These are phyloP conservation scores for Dillenia suffruticosa DNA, from an alignment of 164 flowering plant species.

Conservation along the genomic window DNA sequence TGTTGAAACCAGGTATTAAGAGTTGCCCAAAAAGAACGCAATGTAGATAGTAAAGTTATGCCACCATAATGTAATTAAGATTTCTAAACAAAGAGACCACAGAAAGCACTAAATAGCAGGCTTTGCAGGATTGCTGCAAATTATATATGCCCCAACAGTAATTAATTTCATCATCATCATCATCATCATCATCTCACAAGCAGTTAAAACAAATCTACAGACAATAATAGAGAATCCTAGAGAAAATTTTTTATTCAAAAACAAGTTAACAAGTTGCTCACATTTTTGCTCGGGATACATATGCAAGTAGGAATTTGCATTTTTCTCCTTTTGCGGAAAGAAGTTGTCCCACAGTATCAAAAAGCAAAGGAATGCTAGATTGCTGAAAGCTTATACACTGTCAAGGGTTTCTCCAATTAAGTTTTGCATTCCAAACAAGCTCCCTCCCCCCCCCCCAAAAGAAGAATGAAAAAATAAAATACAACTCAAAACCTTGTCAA, in stretches of 20 bases:
- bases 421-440: not conserved
- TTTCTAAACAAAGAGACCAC: no score
- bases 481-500: not conserved
- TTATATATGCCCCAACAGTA: no score
- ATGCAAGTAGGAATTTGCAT: conserved; percentile 77
- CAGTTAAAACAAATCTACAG: not conserved
- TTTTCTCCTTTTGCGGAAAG: conserved; percentile 31
- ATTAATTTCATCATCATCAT: no score
- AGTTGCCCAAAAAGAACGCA: no score
- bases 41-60: no score
- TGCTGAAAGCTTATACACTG: conserved; percentile 79
- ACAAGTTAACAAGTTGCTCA: conserved; percentile 22
- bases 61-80: no score
- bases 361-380: conserved; percentile 69
- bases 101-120: no score
- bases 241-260: not conserved
- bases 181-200: not conserved
- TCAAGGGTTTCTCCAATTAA: conserved; percentile 39
- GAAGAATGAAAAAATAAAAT: not conserved
- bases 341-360: conserved; percentile 63
- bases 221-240: not conserved
- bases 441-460: not conserved
- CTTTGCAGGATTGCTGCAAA: no score
- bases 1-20: no score
- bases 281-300: conserved; percentile 80